Conservation (phyloP, 257 asterid species). For the Plantago elongata region DNA sequence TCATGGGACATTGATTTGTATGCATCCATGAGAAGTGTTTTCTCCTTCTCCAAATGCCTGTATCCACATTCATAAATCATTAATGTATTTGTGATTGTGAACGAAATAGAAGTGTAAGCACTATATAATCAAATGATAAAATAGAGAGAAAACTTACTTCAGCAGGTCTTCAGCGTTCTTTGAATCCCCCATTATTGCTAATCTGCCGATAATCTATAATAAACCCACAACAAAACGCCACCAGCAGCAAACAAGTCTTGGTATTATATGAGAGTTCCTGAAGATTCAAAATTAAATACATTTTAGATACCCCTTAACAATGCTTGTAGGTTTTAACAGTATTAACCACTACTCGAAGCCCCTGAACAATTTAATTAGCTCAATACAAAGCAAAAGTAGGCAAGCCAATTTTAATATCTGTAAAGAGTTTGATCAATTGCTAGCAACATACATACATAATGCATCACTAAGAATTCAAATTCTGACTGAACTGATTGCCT, state of each 20-base stretch:
- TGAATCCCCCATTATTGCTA: slow-evolving; percentile 1
- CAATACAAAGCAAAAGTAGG: background rate
- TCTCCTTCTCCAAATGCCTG: slow-evolving; percentile 86
- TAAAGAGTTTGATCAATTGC: too few species aligned
- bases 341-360: background rate
- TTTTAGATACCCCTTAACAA: background rate
- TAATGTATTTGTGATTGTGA: too few species aligned
- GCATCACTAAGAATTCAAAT: too few species aligned
- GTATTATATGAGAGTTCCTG: background rate
- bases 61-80: slow-evolving; percentile 3
- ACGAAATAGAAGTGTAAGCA: background rate
- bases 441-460: too few species aligned
- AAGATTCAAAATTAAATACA: too few species aligned
- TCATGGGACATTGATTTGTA: slow-evolving; percentile 67
- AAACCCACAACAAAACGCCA: background rate
- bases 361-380: too few species aligned
- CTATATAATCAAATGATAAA: background rate
- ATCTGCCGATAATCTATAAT: background rate
- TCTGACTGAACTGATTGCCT: too few species aligned
- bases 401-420: background rate
- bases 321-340: too few species aligned
- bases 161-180: slow-evolving; percentile 3
- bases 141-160: background rate
- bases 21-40: slow-evolving; percentile 58
- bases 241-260: background rate